phyloP scores from a whole-genome alignment of 139 green algal species.

The Chlorella sp. region DNA sequence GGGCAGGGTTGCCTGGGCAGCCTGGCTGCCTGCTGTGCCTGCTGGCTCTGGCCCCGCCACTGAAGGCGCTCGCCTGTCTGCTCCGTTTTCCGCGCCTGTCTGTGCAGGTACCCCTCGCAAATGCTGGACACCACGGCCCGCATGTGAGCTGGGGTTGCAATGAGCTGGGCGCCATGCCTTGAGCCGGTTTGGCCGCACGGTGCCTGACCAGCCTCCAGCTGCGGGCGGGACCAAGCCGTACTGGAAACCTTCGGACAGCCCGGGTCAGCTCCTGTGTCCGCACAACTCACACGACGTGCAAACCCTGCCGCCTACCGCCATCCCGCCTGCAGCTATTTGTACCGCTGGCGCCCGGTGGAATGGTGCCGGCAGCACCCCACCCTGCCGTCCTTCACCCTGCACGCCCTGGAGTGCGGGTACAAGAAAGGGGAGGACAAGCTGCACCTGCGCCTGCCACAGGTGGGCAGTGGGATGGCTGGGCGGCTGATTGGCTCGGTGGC shows the following conservation, averaged over 20 bases:
- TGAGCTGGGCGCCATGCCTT: neutral
- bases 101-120: constrained; percentile 59
- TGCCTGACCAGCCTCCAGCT: too few relatives aligned
- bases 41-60: too few relatives aligned
- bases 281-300: neutral
- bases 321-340: constrained; percentile 60
- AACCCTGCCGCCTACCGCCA: neutral
- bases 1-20: too few relatives aligned
- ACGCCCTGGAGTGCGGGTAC: constrained; percentile 22
- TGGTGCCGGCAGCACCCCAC: neutral
- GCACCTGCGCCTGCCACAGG: constrained; percentile 63
- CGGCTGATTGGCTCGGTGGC: too few relatives aligned
- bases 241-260: too few relatives aligned
- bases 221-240: too few relatives aligned
- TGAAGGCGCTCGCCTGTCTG: too few relatives aligned
- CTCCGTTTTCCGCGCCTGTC: too few relatives aligned
- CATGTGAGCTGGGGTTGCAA: neutral
- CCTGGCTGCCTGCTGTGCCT: too few relatives aligned
- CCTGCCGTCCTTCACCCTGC: neutral
- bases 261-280: too few relatives aligned
- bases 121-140: constrained; percentile 47
- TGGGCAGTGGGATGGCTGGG: too few relatives aligned
- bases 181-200: neutral
- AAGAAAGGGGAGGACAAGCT: constrained; percentile 34
- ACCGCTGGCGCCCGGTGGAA: constrained; percentile 57